Percentiles rank a stretch among this genome's conserved stretches.
phyloP scores from a whole-genome alignment of 306 rosid species.

The Dryas octopetala region DNA sequence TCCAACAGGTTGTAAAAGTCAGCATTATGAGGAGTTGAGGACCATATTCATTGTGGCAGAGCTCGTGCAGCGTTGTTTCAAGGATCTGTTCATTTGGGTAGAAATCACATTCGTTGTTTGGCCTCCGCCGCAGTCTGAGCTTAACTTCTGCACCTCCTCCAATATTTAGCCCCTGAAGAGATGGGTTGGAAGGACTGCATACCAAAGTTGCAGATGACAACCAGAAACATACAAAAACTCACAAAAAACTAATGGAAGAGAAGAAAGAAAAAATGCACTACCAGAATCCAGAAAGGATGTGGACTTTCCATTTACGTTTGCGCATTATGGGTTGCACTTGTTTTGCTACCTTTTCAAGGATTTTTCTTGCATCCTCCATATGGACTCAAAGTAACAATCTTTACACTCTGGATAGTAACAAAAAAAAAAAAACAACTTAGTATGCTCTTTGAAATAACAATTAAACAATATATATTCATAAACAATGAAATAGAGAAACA shows the following conservation, averaged over 20 bases:
- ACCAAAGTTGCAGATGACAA: slow-evolving; percentile 17
- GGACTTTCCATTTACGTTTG: slow-evolving; percentile 55
- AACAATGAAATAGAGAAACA: background rate
- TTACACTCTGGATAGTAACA: background rate
- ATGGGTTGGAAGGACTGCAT: slow-evolving; percentile 57
- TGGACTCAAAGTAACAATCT: background rate
- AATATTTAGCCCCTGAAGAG: slow-evolving; percentile 52
- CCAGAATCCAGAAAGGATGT: slow-evolving; percentile 58
- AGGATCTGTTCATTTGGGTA: slow-evolving; percentile 58
- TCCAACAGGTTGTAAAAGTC: slow-evolving; percentile 57
- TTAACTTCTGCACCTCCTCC: slow-evolving; percentile 57
- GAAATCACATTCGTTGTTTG: slow-evolving; percentile 52
- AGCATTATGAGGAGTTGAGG: slow-evolving; percentile 58
- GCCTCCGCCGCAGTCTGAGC: slow-evolving; percentile 48
- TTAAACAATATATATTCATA: background rate
- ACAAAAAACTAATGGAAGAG: background rate
- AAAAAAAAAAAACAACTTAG: background rate
- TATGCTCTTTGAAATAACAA: too few species aligned
- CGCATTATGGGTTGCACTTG: slow-evolving; percentile 64
- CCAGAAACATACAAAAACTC: background rate
- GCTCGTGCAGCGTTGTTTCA: slow-evolving; percentile 65
- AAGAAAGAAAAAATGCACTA: slow-evolving; percentile 12
- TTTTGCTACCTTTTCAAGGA: slow-evolving; percentile 48
- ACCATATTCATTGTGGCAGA: slow-evolving; percentile 57
- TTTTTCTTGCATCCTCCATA: slow-evolving; percentile 50